phyloP scores from a whole-genome alignment of 2,329 filamentous ascomycete genomes.

The Pseudogymnoascus sp. region DNA sequence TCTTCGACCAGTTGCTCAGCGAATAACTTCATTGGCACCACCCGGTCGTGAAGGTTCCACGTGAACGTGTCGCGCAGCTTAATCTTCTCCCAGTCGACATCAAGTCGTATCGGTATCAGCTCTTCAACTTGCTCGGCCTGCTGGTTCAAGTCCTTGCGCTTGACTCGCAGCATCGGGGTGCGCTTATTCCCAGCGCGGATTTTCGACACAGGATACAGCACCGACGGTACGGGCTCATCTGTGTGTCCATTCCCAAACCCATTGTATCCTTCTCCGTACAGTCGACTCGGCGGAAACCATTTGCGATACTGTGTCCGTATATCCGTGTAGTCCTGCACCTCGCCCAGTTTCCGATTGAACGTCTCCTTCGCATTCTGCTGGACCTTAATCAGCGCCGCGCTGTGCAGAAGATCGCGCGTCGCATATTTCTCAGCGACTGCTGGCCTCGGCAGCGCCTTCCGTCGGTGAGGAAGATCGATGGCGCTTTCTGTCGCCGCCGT shows the following conservation, averaged over 20 bases:
- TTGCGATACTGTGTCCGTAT: conserved; percentile 49
- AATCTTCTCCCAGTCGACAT: conserved; percentile 93
- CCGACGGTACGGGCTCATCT: conserved; percentile 55
- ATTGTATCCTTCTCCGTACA: conserved; percentile 71
- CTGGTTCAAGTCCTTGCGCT: conserved; percentile 70
- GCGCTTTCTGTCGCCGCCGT: conserved; percentile 17
- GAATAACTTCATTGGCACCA: conserved; percentile 74
- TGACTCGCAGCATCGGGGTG: conserved; percentile 65
- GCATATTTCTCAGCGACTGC: conserved; percentile 55
- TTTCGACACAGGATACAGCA: conserved; percentile 76
- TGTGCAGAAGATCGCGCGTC: conserved; percentile 55
- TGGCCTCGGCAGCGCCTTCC: background rate
- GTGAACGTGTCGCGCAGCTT: conserved; percentile 96
- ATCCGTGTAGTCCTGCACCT: conserved; percentile 63
- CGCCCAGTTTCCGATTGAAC: conserved; percentile 57
- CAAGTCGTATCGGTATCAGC: conserved; percentile 81
- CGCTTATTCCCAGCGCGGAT: conserved; percentile 70
- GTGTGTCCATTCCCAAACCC: conserved; percentile 86
- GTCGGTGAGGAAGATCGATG: conserved; percentile 22
- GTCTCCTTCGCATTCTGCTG: conserved; percentile 47
- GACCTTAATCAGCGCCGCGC: conserved; percentile 44
- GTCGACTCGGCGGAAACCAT: conserved; percentile 49
- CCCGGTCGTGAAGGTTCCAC: conserved; percentile 92
- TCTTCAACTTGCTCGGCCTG: conserved; percentile 91
- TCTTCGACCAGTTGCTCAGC: conserved; percentile 88